phyloP scores from a whole-genome alignment of 257 asterid genomes.

The Solanum chiquidenum region DNA sequence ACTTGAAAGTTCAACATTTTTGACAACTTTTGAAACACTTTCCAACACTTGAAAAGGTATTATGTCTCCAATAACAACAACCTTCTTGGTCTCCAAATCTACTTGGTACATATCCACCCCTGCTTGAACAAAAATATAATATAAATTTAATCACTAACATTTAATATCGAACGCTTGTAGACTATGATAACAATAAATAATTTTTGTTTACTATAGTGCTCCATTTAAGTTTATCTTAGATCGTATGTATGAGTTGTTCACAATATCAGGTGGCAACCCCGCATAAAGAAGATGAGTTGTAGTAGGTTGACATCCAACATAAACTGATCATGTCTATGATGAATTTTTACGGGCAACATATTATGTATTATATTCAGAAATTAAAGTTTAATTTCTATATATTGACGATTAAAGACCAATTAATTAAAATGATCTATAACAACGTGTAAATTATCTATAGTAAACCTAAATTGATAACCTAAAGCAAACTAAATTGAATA shows the following conservation, averaged over 20 bases:
- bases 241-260: no score
- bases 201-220: background rate
- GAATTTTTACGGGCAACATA: background rate
- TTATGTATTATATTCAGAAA: background rate
- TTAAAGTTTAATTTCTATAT: background rate
- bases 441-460: background rate
- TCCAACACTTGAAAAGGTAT: slow-evolving; percentile 70
- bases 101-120: slow-evolving; percentile 73
- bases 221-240: background rate
- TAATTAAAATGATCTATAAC: background rate
- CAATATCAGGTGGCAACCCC: background rate
- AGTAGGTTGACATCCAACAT: background rate
- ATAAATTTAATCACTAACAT: background rate
- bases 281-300: background rate
- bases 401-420: background rate
- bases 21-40: slow-evolving; percentile 66
- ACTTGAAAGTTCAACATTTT: slow-evolving; percentile 57
- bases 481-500: background rate
- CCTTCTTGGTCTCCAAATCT: slow-evolving; percentile 78
- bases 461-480: background rate
- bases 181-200: no score
- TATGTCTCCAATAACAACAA: slow-evolving; percentile 72
- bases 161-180: no score
- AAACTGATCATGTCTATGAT: background rate
- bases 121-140: background rate